These are phyloP conservation scores for Choiromyces venosus DNA, from an alignment of 495 filamentous ascomycete species.

Conservation along the genomic window DNA sequence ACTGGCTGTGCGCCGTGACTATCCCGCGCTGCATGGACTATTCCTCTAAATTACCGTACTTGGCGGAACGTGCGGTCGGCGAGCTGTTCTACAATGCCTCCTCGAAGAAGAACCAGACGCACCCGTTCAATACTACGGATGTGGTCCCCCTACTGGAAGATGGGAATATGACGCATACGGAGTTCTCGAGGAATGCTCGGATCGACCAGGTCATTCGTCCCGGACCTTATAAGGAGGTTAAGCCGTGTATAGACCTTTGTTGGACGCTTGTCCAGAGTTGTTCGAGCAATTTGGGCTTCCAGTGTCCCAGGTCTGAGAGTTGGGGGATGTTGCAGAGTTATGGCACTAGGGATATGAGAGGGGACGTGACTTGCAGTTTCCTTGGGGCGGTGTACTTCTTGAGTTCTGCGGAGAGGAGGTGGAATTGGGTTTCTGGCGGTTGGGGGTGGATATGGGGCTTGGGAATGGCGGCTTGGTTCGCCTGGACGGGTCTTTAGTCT, in stretches of 20 bases:
- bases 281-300: conserved; percentile 70
- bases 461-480: conserved; percentile 21
- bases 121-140: conserved; percentile 19
- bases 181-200: conserved; percentile 55
- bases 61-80: conserved; percentile 63
- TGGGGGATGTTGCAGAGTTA: conserved; percentile 62
- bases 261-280: conserved; percentile 76
- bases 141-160: conserved; percentile 41
- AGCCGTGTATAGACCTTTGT: conserved; percentile 81
- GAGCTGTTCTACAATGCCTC: conserved; percentile 65
- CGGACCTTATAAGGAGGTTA: conserved; percentile 87
- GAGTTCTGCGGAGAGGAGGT: conserved; percentile 39
- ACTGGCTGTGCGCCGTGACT: conserved; percentile 88
- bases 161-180: conserved; percentile 29
- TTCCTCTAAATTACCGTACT: conserved; percentile 50
- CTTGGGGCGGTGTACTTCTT: conserved; percentile 53
- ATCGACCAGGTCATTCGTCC: conserved; percentile 70
- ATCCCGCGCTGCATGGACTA: conserved; percentile 90
- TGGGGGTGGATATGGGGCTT: conserved; percentile 19
- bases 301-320: conserved; percentile 58
- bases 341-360: conserved; percentile 48
- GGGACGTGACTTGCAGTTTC: conserved; percentile 55
- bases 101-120: conserved; percentile 41
- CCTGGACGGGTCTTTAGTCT: conserved; percentile 21
- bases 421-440: conserved; percentile 20